These are phyloP conservation scores for Evernia prunastri DNA, from an alignment of 495 filamentous ascomycete genomes.

Conservation along the genomic window DNA sequence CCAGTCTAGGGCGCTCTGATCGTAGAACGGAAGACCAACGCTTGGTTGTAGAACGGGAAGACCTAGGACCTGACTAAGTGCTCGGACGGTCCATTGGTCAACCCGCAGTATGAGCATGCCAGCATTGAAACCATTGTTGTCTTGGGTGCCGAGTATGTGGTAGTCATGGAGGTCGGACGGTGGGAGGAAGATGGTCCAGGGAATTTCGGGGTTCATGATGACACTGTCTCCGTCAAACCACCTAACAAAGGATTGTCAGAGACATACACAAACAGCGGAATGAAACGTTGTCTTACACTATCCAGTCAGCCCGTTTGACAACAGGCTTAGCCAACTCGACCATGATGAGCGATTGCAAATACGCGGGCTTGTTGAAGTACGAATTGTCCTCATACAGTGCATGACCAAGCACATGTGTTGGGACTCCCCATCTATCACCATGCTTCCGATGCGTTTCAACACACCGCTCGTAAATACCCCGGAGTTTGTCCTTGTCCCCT, in stretches of 20 bases:
- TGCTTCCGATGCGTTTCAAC: conserved; percentile 37
- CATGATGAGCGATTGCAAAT: conserved; percentile 36
- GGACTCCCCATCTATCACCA: conserved; percentile 36
- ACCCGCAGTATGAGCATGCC: conserved; percentile 46
- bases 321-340: conserved; percentile 37
- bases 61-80: conserved; percentile 41
- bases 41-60: conserved; percentile 40
- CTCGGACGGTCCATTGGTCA: conserved; percentile 42
- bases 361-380: conserved; percentile 40
- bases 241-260: conserved; percentile 23
- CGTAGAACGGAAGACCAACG: conserved; percentile 23
- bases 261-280: neutral
- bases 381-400: conserved; percentile 26
- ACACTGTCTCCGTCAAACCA: conserved; percentile 42
- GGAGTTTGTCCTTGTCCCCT: conserved; percentile 14
- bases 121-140: conserved; percentile 52
- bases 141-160: conserved; percentile 42
- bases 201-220: conserved; percentile 40
- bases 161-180: conserved; percentile 39
- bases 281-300: conserved; percentile 32
- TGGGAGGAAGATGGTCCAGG: conserved; percentile 46
- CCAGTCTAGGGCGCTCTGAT: conserved; percentile 16
- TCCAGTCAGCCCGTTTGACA: conserved; percentile 36
- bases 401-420: conserved; percentile 34
- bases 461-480: conserved; percentile 35